Conservation (phyloP, 2,329 filamentous ascomycete species). For the Neopestalotiopsis rosae region DNA sequence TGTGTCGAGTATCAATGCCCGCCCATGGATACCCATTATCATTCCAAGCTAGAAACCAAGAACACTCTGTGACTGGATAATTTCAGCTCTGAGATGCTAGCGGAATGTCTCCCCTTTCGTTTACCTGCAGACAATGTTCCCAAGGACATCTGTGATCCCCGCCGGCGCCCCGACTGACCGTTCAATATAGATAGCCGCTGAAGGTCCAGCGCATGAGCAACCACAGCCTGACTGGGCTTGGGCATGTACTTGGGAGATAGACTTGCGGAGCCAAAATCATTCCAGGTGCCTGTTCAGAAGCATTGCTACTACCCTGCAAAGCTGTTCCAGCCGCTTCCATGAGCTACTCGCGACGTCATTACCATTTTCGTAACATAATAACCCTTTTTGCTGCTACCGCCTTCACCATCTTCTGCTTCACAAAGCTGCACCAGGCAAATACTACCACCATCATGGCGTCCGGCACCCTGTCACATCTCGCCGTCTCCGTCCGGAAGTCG, state of each 20-base stretch:
- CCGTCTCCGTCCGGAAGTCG: constrained; percentile 34
- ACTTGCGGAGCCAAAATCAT: not conserved
- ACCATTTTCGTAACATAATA: constrained; percentile 3
- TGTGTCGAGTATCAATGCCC: not conserved
- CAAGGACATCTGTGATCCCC: no score
- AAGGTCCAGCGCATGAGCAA: not conserved
- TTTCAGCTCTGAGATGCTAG: not conserved
- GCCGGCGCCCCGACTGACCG: no score
- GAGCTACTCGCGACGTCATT: constrained; percentile 8
- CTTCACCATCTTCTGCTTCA: constrained; percentile 23
- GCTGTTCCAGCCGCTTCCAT: constrained; percentile 15
- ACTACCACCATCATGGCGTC: constrained; percentile 28
- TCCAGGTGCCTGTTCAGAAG: not conserved
- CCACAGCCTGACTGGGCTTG: not conserved
- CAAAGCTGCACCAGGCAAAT: constrained; percentile 21
- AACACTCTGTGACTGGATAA: not conserved
- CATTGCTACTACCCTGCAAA: not conserved
- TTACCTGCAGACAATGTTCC: not conserved
- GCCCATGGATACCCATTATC: not conserved
- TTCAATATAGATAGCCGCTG: constrained; percentile 2
- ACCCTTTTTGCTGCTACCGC: constrained; percentile 20
- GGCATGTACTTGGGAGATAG: not conserved
- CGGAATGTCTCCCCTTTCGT: not conserved
- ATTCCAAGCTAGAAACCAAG: not conserved
- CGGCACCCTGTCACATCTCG: constrained; percentile 29